Evolutionary conservation across 2,329 filamentous ascomycete genomes (phyloP), one percentile per base, ranked within the genome.

Genomic region (Peltaster fructicola): DNA sequence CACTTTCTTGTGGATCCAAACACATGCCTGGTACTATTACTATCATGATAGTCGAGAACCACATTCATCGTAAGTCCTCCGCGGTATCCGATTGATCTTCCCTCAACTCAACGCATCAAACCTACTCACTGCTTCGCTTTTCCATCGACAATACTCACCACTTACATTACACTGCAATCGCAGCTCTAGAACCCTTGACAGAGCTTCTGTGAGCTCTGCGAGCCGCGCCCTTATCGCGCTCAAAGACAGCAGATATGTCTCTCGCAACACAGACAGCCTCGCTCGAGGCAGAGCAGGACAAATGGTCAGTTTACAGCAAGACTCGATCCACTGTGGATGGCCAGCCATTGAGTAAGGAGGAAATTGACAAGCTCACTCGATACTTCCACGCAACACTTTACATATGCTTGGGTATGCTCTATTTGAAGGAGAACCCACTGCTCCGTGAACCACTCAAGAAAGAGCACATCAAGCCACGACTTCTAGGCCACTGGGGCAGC

Each of bases 401-500:
- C 44, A 63, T 82, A 24, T 73, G 72, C 36, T 53, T 82, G 24
- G 77, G 75, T 32, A 82, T 84, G 77, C 74, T 84, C 39, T 82
- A 81, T 43, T 65, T 84, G 30, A 66, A 65, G 36, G 61, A 73
- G 18, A 84, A 84, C 35, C 72, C 75, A 8, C 61, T 84, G 8
- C 65, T 84, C 20, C 63, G 63, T 31, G 67, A 80, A 37, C 72
- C 73, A 1, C 59, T 80, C 35, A 67, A 67, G 37, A 54, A 65
- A 15, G 68, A 78, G 26, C 72, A 82, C 43, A 58, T 82, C 53
- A 84, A 84, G 53, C 60, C 65, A 30, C 68, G 77, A 35, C 57
- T 82, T 6, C 58, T 84, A 2, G 77, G 77, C 18, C 77, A 84
- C 45, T 84, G 78, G 61, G 77, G 77, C 26, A 79, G 73, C 3